Evolutionary conservation across 2,329 filamentous ascomycete genomes (phyloP).

Genomic region (Whalleya microplaca): DNA sequence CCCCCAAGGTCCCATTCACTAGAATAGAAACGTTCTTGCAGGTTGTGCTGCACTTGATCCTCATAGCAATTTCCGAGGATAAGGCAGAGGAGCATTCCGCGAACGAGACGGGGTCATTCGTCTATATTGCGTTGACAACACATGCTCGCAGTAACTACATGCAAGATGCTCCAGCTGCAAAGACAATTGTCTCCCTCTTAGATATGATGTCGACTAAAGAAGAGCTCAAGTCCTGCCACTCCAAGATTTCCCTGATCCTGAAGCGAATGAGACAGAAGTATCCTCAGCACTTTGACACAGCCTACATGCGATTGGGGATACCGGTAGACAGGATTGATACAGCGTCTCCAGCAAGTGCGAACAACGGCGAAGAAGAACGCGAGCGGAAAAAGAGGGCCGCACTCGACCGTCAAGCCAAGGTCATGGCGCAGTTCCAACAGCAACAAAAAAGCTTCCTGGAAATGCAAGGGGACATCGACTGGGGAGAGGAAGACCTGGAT

Average conservation of each 20-base stretch:
- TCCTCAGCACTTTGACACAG: conserved; percentile 71
- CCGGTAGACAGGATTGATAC: conserved; percentile 80
- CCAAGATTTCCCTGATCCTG: conserved; percentile 83
- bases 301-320: conserved; percentile 66
- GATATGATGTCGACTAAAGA: conserved; percentile 67
- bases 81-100: conserved; percentile 58
- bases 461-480: conserved; percentile 84
- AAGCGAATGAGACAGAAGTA: conserved; percentile 84
- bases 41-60: conserved; percentile 82
- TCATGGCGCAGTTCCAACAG: conserved; percentile 98
- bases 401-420: conserved; percentile 83
- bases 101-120: conserved; percentile 66
- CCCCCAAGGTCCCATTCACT: conserved; percentile 76
- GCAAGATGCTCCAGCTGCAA: conserved; percentile 56
- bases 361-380: conserved; percentile 70
- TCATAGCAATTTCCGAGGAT: conserved; percentile 87
- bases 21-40: conserved; percentile 91
- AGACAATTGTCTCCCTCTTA: conserved; percentile 67
- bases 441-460: conserved; percentile 95
- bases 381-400: conserved; percentile 91
- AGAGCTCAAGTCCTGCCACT: conserved; percentile 79
- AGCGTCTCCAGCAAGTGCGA: conserved; percentile 73
- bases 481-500: conserved; percentile 82
- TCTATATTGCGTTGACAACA: conserved; percentile 69
- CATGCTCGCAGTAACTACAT: conserved; percentile 65